Evolutionary conservation across 805 yeast species (phyloP).

Genomic region (Candida ipomoeae): DNA sequence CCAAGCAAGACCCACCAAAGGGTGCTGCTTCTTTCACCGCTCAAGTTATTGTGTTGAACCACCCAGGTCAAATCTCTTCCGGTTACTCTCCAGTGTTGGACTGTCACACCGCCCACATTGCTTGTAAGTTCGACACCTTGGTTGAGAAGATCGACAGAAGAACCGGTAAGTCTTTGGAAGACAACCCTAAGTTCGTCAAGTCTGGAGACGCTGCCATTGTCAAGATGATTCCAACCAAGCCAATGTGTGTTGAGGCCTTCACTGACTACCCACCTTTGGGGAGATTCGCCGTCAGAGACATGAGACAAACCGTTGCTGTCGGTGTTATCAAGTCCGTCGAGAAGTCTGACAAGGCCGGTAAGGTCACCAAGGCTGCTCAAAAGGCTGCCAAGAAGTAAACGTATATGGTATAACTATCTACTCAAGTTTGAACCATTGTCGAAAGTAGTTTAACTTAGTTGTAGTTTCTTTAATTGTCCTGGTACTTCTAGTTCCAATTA

Average conservation of each 20-base stretch:
- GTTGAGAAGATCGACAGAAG: conserved; percentile 98
- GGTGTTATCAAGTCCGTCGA: conserved; percentile 97
- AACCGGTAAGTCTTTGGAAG: conserved; percentile 64
- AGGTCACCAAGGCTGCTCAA: conserved; percentile 87
- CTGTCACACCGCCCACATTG: conserved; percentile 92
- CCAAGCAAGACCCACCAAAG: conserved; percentile 84
- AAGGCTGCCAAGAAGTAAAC: conserved; percentile 73
- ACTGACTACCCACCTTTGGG: conserved; percentile 45
- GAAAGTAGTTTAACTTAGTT: too few relatives aligned
- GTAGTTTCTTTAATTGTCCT: too few relatives aligned
- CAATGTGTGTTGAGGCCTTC: conserved; percentile 44
- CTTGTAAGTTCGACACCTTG: conserved; percentile 85
- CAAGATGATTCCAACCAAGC: conserved; percentile 42
- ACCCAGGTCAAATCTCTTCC: conserved; percentile 87
- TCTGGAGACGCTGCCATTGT: conserved; percentile 50
- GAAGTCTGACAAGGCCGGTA: conserved; percentile 82
- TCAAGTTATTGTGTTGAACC: conserved; percentile 84
- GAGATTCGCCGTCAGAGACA: conserved; percentile 83
- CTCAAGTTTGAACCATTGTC: not conserved
- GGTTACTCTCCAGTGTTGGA: conserved; percentile 91
- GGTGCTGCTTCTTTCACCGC: conserved; percentile 77
- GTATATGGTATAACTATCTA: conserved; percentile 8
- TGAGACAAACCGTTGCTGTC: conserved; percentile 99
- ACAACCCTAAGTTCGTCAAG: conserved; percentile 72
- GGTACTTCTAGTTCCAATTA: too few relatives aligned